Evolutionary conservation across 2,329 filamentous ascomycete species (phyloP).

Genomic region (Hortaea werneckii): DNA sequence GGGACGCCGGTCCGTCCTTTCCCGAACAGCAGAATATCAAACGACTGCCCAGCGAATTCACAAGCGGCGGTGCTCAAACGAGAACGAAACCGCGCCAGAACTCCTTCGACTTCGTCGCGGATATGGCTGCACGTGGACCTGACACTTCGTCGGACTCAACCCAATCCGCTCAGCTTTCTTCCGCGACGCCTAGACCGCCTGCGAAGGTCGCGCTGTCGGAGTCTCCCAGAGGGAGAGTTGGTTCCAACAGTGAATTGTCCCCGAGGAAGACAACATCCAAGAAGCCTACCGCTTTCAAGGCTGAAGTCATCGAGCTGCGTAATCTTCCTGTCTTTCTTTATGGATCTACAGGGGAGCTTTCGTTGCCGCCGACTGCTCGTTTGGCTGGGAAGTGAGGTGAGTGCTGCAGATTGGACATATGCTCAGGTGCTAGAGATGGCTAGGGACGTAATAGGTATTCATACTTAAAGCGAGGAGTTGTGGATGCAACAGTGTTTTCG

Average conservation of each 20-base stretch:
- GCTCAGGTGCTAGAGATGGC: too few species aligned
- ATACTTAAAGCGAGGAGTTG: too few species aligned
- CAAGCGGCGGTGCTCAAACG: background rate
- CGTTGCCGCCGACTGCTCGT: background rate
- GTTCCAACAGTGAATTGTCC: background rate
- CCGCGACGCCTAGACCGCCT: background rate
- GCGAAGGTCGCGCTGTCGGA: background rate
- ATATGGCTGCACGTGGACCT: background rate
- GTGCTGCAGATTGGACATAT: too few species aligned
- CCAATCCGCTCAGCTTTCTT: too few species aligned
- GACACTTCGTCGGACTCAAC: background rate
- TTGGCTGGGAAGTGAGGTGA: background rate
- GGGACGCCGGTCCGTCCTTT: too few species aligned
- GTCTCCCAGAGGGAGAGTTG: background rate
- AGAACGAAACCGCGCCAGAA: background rate
- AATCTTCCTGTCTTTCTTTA: background rate
- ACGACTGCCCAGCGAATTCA: background rate
- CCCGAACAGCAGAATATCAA: background rate
- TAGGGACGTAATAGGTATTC: too few species aligned
- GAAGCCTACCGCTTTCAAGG: background rate
- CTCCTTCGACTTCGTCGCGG: constrained; percentile 2
- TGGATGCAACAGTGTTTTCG: too few species aligned
- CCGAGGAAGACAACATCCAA: background rate
- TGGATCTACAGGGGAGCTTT: background rate
- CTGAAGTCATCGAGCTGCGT: background rate